Base-by-base conservation (phyloP, 2,329 filamentous ascomycete genomes). In the Colletotrichum tabaci region DNA sequence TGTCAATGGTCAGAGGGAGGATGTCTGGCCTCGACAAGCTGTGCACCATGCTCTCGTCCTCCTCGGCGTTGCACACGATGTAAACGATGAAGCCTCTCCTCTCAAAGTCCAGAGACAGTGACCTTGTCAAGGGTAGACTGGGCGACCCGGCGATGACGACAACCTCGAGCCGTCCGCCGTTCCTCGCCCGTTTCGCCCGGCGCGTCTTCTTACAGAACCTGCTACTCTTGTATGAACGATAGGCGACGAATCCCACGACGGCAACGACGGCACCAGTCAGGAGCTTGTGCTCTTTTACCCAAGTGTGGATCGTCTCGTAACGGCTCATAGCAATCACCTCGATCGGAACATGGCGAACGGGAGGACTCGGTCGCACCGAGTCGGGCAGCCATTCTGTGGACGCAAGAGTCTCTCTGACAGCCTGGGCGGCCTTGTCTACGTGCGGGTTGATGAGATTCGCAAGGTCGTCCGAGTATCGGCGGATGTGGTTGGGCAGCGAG, bases 81-180 rank as follows among this genome's bases (percentile, higher is more conserved):
- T 95, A 99, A 67, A 98, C 94, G 72, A 98, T 93, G 80, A 97
- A 98, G 5, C 96, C 96, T 74, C 95, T 90, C 71, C 95, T 88
- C 83, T 98, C 96, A 75, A 99, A 86, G 79, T 99, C 96, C 58
- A 95, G 83, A 2, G 94, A 91, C 65, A 98, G 86, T 13, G 94
- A 94, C 77, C 92, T 92, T 8, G 94, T 96, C 78, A 98, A 87
- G 18, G 95, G 93, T 77, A 97, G 91, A 61, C 92, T 90, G 2
- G 94, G 93, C 23, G 94, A 95, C n/a, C 96, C 96, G 26, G 95
- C 95, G 73, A 98, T 89, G 38, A 98, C 93, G 79, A 91, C 85
- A 6, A 98, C 96, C 81, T 99, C 96, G 74, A 92, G 91, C 64
- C 96, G 89, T 4, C 94, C 94, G 30, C 96, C 96, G 83, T 94